phyloP scores from a whole-genome alignment of 2,329 filamentous ascomycete species.

The Microcyclosporella mali region DNA sequence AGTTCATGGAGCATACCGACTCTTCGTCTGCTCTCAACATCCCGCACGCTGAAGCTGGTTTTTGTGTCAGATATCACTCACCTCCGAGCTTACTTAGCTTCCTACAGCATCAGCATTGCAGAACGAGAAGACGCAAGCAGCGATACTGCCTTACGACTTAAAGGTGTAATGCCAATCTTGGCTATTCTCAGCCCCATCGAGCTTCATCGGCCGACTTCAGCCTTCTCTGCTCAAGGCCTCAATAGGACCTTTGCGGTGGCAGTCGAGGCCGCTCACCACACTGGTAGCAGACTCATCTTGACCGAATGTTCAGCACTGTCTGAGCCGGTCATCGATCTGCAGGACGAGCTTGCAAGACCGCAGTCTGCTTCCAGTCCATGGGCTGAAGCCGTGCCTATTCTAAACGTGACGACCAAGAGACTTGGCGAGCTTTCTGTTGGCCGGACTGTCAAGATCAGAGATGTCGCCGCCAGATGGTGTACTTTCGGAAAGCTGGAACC shows the following conservation, averaged over 20 bases:
- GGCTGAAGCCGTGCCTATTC: conserved; percentile 43
- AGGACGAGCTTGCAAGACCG: not conserved
- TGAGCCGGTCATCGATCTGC: not conserved
- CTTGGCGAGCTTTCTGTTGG: conserved; percentile 39
- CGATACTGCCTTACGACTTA: conserved; percentile 8
- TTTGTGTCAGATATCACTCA: conserved; percentile 73
- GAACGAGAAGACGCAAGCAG: conserved; percentile 2
- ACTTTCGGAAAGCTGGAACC: conserved; percentile 21
- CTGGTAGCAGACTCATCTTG: conserved; percentile 35
- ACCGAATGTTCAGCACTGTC: conserved; percentile 29
- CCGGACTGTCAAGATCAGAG: conserved; percentile 39
- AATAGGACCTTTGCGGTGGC: conserved; percentile 56
- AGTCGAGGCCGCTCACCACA: conserved; percentile 52
- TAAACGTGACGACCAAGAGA: conserved; percentile 42
- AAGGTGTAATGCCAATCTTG: conserved; percentile 40
- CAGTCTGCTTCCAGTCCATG: conserved; percentile 29
- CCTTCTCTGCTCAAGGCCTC: conserved; percentile 71
- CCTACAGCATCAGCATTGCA: conserved; percentile 11
- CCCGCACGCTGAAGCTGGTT: conserved; percentile 61
- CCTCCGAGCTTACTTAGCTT: conserved; percentile 64
- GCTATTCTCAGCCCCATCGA: conserved; percentile 60
- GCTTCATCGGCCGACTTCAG: conserved; percentile 61
- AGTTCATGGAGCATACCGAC: conserved; percentile 40
- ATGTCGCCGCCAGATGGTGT: conserved; percentile 43
- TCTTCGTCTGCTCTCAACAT: conserved; percentile 62